These are phyloP conservation scores for Umbelopsis sp. DNA, from an alignment of 192 early-diverging fungal species.

Conservation along the genomic window DNA sequence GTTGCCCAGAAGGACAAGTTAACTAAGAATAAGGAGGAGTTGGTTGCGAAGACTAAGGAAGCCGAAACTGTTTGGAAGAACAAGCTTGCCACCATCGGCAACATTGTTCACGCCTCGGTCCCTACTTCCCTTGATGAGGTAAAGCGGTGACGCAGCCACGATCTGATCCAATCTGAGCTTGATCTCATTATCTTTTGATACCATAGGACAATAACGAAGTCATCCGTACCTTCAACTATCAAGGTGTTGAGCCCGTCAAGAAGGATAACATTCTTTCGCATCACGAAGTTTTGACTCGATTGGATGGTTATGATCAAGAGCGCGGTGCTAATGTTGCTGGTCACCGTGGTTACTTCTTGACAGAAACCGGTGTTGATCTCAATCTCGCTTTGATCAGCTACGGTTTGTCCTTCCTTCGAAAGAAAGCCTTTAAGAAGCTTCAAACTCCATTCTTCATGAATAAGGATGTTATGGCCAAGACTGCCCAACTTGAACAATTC, in stretches of 20 bases:
- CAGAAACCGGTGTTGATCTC: conserved; percentile 91
- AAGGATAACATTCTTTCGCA: conserved; percentile 73
- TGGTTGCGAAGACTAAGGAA: conserved; percentile 74
- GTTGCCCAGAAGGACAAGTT: conserved; percentile 74
- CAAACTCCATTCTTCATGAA: conserved; percentile 99
- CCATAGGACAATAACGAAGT: conserved; percentile 69
- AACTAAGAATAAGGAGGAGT: conserved; percentile 67
- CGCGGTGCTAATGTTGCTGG: conserved; percentile 95
- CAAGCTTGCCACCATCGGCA: conserved; percentile 80
- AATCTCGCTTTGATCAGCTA: conserved; percentile 97
- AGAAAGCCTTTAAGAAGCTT: conserved; percentile 85
- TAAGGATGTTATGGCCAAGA: conserved; percentile 96
- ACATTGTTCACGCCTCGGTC: conserved; percentile 93
- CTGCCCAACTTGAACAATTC: conserved; percentile 96
- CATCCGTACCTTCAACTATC: conserved; percentile 60
- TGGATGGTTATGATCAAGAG: conserved; percentile 87
- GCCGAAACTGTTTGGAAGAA: conserved; percentile 66
- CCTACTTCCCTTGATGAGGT: conserved; percentile 84
- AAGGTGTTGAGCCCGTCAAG: conserved; percentile 59
- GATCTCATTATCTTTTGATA: background rate
- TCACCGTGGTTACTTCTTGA: conserved; percentile 99
- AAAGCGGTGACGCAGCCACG: background rate
- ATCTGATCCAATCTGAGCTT: background rate
- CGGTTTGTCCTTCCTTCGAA: conserved; percentile 88
- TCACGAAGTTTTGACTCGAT: conserved; percentile 91